phyloP scores from a whole-genome alignment of 768 basidiomycete genomes.

The Kwoniella heveanensis region DNA sequence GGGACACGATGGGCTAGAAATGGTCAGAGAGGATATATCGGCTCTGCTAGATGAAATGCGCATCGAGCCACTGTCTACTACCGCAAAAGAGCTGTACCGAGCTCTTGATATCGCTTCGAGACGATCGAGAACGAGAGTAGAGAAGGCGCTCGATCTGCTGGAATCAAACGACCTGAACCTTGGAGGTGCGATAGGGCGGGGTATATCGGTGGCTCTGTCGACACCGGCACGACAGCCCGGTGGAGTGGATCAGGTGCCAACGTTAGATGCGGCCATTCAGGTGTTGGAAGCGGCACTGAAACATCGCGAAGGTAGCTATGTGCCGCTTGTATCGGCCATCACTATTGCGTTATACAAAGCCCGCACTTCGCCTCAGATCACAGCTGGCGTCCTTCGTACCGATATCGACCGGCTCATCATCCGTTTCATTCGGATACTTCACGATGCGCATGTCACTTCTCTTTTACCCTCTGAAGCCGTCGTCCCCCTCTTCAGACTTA shows the following conservation, averaged over 20 bases:
- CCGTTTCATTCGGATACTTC: slow-evolving; percentile 9
- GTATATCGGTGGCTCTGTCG: slow-evolving; percentile 7
- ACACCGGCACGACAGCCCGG: neutral
- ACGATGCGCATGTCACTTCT: slow-evolving; percentile 8
- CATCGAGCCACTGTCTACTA: slow-evolving; percentile 1
- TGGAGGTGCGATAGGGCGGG: slow-evolving; percentile 8
- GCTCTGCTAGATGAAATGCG: neutral
- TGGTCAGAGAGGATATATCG: neutral
- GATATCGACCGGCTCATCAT: slow-evolving; percentile 14
- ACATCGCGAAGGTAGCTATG: slow-evolving; percentile 30
- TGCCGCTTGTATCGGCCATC: slow-evolving; percentile 25
- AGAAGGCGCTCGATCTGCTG: slow-evolving; percentile 15
- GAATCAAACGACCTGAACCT: neutral
- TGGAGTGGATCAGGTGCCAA: neutral
- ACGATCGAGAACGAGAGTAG: slow-evolving; percentile 2
- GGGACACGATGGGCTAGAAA: slow-evolving; percentile 3
- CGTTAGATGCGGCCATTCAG: slow-evolving; percentile 5
- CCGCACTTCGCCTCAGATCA: neutral
- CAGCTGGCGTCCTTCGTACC: neutral
- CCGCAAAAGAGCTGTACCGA: slow-evolving; percentile 1
- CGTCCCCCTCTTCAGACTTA: neutral
- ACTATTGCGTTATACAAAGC: slow-evolving; percentile 28
- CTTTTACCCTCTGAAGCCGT: slow-evolving; percentile 11
- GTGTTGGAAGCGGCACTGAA: slow-evolving; percentile 21
- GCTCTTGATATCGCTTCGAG: slow-evolving; percentile 6